Evolutionary conservation across 805 yeast species (phyloP).

Genomic region (Candida piceae): DNA sequence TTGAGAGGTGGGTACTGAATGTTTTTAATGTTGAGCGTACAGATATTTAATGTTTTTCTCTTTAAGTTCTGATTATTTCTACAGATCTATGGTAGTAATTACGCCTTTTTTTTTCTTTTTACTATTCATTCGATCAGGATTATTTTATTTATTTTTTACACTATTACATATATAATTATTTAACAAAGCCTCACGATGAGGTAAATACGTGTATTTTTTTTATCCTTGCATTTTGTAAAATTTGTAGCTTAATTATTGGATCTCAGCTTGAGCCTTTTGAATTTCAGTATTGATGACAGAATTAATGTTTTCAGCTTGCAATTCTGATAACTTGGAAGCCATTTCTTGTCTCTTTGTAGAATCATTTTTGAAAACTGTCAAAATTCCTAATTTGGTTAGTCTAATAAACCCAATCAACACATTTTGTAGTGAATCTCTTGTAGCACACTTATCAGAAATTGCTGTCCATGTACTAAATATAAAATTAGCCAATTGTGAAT

Average conservation of each 20-base stretch:
- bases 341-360: conserved; percentile 43
- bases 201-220: too few relatives aligned
- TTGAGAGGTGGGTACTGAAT: conserved; percentile 85
- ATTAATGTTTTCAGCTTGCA: conserved; percentile 37
- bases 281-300: conserved; percentile 41
- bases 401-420: conserved; percentile 48
- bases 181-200: too few relatives aligned
- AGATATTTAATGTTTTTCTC: too few relatives aligned
- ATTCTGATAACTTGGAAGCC: conserved; percentile 27
- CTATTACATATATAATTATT: too few relatives aligned
- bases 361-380: conserved; percentile 2
- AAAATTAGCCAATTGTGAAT: not conserved
- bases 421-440: conserved; percentile 39
- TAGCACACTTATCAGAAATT: conserved; percentile 11
- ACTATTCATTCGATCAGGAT: too few relatives aligned
- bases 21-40: conserved; percentile 36
- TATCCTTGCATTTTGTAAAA: conserved; percentile 15
- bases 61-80: too few relatives aligned
- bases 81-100: too few relatives aligned
- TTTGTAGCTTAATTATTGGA: not conserved
- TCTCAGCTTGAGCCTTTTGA: conserved; percentile 15
- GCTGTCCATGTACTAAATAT: conserved; percentile 13
- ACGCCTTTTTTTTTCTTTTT: too few relatives aligned
- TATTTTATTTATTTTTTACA: too few relatives aligned
- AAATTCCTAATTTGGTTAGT: conserved; percentile 11